Base-by-base conservation (phyloP, 2,329 filamentous ascomycete species). In the Penicillium sp. region DNA sequence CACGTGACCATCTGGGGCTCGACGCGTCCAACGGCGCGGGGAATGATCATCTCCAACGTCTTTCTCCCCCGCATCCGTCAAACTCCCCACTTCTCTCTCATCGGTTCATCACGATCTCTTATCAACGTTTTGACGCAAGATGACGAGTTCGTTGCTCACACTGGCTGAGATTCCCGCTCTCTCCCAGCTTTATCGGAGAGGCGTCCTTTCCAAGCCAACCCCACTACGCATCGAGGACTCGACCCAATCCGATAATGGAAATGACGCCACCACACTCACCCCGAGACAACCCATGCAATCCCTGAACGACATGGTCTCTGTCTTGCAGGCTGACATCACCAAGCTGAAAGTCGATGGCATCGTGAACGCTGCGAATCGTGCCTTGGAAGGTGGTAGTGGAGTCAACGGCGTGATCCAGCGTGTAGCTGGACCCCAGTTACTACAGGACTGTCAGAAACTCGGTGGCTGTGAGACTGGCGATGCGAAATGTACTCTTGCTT, bases 321-420 rank as follows among this genome's bases (percentile, higher is more conserved):
- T 93, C 37, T 81, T 91, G 63, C 83, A 85, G 55, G 85, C 86
- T 65, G 91, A 96, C 73, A 96, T 98, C 74, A 97, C 93, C 14
- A 86, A 81, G 14, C 84, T 98, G 4, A 73, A 82, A 31, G 82
- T 92, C 46, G 90, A 92, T 69, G 89, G 89, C 62, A 95, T 97
- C 65, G 93, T 98, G 73, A 98, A 98, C 73, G 93, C 95, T 1
- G 93, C 95, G 45, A 98, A 98, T 74, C 77, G 76, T 10, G 83
- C 82, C 1, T 84, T 98, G 0, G 81, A 90, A 0, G 92, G 93
- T 54, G 95, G 95, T 52, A 91, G 92, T n/a, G 95, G 95, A 35
- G 92, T 98, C 16, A 89, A 93, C 69, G 90, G 89, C 42, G 90
- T 92, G 27, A 97, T 98, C 66, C 95, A 98, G 73, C 76, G 82